Evolutionary conservation across 352 stramenopile genomes (phyloP).

Genomic region (Globisporangium parvum): DNA sequence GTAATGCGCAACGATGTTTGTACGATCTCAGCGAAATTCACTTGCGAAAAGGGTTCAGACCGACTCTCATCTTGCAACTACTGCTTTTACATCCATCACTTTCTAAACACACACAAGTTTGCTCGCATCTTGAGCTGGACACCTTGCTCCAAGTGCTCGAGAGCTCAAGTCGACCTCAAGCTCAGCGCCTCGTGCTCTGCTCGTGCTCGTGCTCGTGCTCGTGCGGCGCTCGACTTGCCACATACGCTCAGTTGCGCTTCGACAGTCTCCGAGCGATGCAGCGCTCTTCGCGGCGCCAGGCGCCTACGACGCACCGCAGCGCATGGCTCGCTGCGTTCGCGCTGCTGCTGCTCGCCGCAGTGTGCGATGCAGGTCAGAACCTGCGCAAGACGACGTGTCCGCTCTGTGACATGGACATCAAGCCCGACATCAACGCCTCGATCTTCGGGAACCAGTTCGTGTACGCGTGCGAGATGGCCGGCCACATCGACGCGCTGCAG

Average conservation of each 20-base stretch:
- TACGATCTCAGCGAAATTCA: no score
- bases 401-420: slow-evolving; percentile 37
- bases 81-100: neutral
- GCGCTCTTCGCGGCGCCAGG: no score
- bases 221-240: neutral
- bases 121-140: no score
- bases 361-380: slow-evolving; percentile 34
- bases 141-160: no score
- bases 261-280: neutral
- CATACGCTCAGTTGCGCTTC: neutral
- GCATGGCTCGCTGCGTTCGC: slow-evolving; percentile 15
- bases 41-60: neutral
- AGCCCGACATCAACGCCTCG: slow-evolving; percentile 45
- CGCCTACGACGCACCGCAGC: neutral
- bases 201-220: no score
- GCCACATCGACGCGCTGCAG: slow-evolving; percentile 71
- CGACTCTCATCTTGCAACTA: neutral
- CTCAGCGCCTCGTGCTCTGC: no score
- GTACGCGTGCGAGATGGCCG: slow-evolving; percentile 82
- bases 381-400: slow-evolving; percentile 40
- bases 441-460: slow-evolving; percentile 68
- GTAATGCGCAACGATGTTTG: no score
- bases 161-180: no score
- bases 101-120: no score
- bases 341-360: slow-evolving; percentile 20